Base-by-base conservation (phyloP, 2,329 filamentous ascomycete species). In the Aspergillus bombycis region DNA sequence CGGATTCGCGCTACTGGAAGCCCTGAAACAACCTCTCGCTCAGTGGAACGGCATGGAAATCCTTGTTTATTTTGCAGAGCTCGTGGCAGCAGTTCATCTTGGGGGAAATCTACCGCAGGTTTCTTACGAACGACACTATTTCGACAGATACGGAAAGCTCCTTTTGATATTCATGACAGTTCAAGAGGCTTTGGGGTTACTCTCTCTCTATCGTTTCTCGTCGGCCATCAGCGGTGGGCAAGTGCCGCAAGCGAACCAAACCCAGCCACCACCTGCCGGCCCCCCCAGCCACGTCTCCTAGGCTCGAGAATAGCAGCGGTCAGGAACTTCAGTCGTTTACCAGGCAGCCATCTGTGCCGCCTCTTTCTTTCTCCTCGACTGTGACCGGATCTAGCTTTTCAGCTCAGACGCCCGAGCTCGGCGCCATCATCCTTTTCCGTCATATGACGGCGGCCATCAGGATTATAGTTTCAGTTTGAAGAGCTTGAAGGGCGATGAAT, bases 21-120 rank as follows among this genome's bases (percentile, higher is more conserved):
- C 67, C 26, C 61, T 79, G 36, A 79, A 79, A 63, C 69, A 69
- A 34, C 78, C 78, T 14, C 71, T 79, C 41, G 61, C 61, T 10
- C 68, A 76, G 32, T 79, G 77, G 77, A 78, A 75, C 61, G 75
- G 74, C 4, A 74, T 75, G 67, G 78, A 79, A 60, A 77, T 80
- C 26, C 65, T 79, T 45, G 68, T 79, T 19, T 77, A 75, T 45
- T 66, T 79, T 45, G 73, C 75, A 6, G 76, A 80, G 64, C 71
- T 80, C 26, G 69, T 67, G n/a, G 75, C 71, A n/a, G 77, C 77
- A 45, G 70, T 78, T 56, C 76, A 78, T 48, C 68, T 80, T 23
- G 78, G 78, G 16, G 73, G 72, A 9, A 70, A 77, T 64, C 69
- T 78, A 11, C 73, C 77, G 6, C 71, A 70, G 7, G 71, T 65